Base-by-base conservation (phyloP, 208 protist genomes). In the Trypanosoma cruzi region DNA sequence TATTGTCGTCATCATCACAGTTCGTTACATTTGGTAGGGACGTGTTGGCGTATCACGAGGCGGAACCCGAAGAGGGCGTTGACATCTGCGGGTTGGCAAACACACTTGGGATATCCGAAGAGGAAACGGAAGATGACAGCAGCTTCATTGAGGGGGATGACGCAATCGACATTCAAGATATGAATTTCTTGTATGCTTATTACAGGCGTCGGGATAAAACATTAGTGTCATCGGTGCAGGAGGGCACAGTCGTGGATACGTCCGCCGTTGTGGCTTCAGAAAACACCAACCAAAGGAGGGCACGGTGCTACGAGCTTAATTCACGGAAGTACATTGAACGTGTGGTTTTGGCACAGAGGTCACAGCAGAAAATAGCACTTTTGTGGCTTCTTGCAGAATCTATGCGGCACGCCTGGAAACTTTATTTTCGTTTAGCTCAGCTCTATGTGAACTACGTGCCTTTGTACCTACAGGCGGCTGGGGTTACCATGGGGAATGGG, bases 331-430 rank as follows among this genome's bases (percentile, higher is more conserved):
- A 92, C 54, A 65, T 80, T 26, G 82, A 86, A 56, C 70, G 71
- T 18, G 73, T 84, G 4, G n/a, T 88, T 20, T 76, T 92, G 37
- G 68, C 63, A 2, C 75, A 83, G 50, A 55, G 65, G 36, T 71
- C 68, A 7, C 86, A 92, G 50, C 86, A 92, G 68, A 52, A 72
- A n/a, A 80, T 77, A 28, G 82, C 81, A 24, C 73, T 92, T 2
- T 75, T 92, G 28, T 68, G 66, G 16, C 70, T 86, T n/a, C 59
- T 92, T 37, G 65, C 76, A 11, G 82, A 85, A 64, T 71, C 80
- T 0, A 77, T 82, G 64, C 72, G 73, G 14, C 66, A 82, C 44
- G 71, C 79, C 7, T 82, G 79, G 58, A 50, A 58, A 28, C 50
- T 71, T 8, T 57, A 86, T 46, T 49, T 84, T 18, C 63, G 71